These are phyloP conservation scores for Neurospora pannonica DNA, from an alignment of 495 filamentous ascomycete species.

Conservation along the genomic window DNA sequence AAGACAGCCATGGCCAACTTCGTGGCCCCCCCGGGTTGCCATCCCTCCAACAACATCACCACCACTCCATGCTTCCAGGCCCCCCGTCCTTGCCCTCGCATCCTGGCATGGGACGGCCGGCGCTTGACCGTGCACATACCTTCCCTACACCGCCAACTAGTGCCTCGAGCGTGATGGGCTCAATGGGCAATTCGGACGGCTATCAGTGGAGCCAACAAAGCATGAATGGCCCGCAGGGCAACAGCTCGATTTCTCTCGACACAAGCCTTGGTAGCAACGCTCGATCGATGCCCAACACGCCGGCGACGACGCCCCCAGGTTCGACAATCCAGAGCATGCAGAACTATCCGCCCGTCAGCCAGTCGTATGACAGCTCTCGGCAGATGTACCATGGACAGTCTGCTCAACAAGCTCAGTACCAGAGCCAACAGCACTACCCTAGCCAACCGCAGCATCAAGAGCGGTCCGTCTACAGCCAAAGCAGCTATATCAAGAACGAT, in stretches of 20 bases:
- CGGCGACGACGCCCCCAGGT: constrained; percentile 83
- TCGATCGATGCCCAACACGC: constrained; percentile 87
- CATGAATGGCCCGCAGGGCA: constrained; percentile 55
- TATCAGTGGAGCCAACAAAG: constrained; percentile 66
- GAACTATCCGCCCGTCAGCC: constrained; percentile 56
- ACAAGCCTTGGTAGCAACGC: constrained; percentile 69
- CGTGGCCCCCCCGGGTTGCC: constrained; percentile 43
- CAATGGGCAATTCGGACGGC: constrained; percentile 61
- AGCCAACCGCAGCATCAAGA: constrained; percentile 52
- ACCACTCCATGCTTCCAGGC: constrained; percentile 72
- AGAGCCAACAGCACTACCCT: constrained; percentile 26
- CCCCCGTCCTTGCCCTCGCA: constrained; percentile 68
- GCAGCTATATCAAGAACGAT: constrained; percentile 74
- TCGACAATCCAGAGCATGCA: constrained; percentile 68
- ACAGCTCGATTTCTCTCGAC: constrained; percentile 77
- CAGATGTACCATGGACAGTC: constrained; percentile 74
- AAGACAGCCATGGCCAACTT: constrained; percentile 48
- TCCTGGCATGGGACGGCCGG: constrained; percentile 54
- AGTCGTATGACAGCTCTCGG: constrained; percentile 68
- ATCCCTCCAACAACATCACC: constrained; percentile 63
- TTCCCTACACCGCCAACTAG: constrained; percentile 94
- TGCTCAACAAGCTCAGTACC: constrained; percentile 59
- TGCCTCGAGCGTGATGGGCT: constrained; percentile 75
- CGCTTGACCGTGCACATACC: constrained; percentile 72
- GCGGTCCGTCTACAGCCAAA: constrained; percentile 60